Base-by-base conservation (phyloP, 83 land plant species). In the Picea abies region DNA sequence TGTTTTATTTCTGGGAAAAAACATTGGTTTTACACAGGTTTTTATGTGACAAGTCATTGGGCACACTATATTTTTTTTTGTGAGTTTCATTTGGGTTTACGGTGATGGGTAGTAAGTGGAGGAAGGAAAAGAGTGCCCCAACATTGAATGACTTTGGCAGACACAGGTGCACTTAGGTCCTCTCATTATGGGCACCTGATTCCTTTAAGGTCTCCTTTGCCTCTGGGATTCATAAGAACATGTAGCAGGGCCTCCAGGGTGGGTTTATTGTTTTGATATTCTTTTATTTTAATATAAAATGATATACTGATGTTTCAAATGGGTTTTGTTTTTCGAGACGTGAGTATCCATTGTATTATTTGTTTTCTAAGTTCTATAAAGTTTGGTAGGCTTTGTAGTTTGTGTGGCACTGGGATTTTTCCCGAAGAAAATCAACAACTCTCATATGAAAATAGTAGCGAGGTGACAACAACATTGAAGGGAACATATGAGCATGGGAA, bases 71-170 rank as follows among this genome's bases (percentile, higher is more conserved):
- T 0, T 66, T 3, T 66, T 25, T 22, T 66, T 22, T 22, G 60
- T 52, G 22, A 49, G 26, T 22, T 15, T 22, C 25, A 76, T 76
- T 76, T 76, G 26, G 79, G 62, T 60, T 17, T 32, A 12, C 39
- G 32, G 7, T 5, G 23, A 84, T 81, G 78, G 78, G 61, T 32
- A 84, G 78, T 72, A 81, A 23, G 44, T 90, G 92, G 92, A 86
- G 82, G 62, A 88, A 83, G 35, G 90, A 77, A 62, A 90, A 90
- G 87, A 39, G 67, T 41, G 92, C 90, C 3, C 69, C 88, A 32
- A 81, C 87, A 3, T 23, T 84, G 23, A 25, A 35, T 15, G 10
- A 39, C 15, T 56, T 32, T n/a, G 8, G 10, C n/a, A 78, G 20
- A 19, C 29, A 26, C 12, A 56, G 20, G 6, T 60, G 37, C 37